A percentile compares a stretch with the other conserved stretches of the same genome.
These are phyloP conservation scores for Calonectria multiphialidica DNA, from an alignment of 2,329 filamentous ascomycete genomes.

Conservation along the genomic window DNA sequence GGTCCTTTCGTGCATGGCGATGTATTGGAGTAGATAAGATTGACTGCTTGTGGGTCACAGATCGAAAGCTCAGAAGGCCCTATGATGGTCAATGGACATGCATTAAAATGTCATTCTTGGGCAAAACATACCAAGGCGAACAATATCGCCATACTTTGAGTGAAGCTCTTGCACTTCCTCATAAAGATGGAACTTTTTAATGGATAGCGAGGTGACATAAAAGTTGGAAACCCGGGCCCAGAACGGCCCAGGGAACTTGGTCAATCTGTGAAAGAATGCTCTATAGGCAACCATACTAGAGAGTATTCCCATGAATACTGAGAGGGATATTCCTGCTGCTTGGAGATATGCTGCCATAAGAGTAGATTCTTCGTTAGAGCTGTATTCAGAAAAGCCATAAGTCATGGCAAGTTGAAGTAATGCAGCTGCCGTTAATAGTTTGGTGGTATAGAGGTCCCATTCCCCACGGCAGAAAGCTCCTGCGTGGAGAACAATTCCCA, in stretches of 20 bases:
- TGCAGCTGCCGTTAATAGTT: not conserved
- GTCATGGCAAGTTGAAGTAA: not conserved
- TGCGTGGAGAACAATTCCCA: conserved; percentile 16
- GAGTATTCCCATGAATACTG: not conserved
- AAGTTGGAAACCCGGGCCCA: conserved; percentile 19
- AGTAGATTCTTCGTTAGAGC: not conserved
- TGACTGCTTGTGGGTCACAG: conserved; percentile 7
- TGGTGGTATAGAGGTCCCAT: conserved; percentile 28
- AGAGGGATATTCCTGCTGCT: not conserved
- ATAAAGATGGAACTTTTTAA: conserved; percentile 7
- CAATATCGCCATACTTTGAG: conserved; percentile 27
- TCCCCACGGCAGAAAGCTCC: conserved; percentile 13
- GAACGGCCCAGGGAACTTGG: conserved; percentile 24
- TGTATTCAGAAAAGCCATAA: not conserved
- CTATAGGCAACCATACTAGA: conserved; percentile 26
- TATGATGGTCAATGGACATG: not conserved
- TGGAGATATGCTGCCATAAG: not conserved
- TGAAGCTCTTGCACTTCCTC: conserved; percentile 27
- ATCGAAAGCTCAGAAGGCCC: conserved; percentile 28
- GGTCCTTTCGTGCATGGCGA: conserved; percentile 28
- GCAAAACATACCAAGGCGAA: conserved; percentile 23
- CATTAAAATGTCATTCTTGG: not conserved
- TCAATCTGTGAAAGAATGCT: conserved; percentile 23
- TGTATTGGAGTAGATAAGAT: conserved; percentile 17
- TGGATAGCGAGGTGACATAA: conserved; percentile 16